phyloP scores from a whole-genome alignment of 768 basidiomycete genomes.

The Trametopsis cervina region DNA sequence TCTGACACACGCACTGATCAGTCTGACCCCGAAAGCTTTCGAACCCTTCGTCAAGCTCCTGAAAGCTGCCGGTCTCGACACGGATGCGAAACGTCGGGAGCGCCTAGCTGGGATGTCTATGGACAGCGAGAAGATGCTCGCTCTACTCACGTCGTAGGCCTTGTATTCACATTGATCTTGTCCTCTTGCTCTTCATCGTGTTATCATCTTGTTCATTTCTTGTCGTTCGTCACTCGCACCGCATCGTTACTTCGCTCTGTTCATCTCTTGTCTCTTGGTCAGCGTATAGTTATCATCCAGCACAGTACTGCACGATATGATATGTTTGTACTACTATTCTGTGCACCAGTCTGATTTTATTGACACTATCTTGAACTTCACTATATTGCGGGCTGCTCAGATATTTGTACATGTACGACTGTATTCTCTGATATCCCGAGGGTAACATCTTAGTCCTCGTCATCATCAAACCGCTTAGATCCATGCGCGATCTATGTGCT shows the following conservation, averaged over 20 bases:
- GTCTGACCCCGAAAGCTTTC: conserved; percentile 82
- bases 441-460: too few species aligned
- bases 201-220: background rate
- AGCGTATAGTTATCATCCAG: conserved; percentile 17
- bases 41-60: conserved; percentile 69
- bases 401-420: background rate
- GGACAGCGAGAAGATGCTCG: conserved; percentile 54
- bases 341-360: background rate
- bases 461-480: too few species aligned
- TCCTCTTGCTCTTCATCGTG: conserved; percentile 7
- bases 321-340: background rate
- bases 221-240: background rate
- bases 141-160: background rate
- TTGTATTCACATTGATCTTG: conserved; percentile 1
- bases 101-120: conserved; percentile 55
- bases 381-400: background rate
- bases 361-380: background rate
- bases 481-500: too few species aligned
- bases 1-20: too few species aligned
- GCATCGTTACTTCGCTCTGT: background rate
- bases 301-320: conserved; percentile 17
- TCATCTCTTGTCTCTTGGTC: background rate
- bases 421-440: too few species aligned
- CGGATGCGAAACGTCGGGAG: conserved; percentile 47
- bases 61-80: conserved; percentile 53